A percentile compares a stretch with the other conserved stretches of the same genome.
phyloP scores from a whole-genome alignment of 345 rosid species.

The Populus davidiana region DNA sequence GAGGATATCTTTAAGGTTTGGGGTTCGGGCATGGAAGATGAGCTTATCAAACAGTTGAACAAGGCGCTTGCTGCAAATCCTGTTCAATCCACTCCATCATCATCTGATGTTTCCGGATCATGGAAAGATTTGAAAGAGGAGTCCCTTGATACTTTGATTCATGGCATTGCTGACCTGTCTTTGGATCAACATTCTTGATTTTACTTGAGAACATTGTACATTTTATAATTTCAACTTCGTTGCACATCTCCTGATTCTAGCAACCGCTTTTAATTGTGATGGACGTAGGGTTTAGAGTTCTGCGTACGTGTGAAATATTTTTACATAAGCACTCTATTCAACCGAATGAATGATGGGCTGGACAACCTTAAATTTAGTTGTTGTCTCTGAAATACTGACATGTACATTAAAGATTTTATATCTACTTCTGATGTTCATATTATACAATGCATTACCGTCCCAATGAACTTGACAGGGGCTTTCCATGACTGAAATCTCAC shows the following conservation, averaged over 20 bases:
- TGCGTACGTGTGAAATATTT: not conserved
- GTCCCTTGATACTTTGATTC: conserved; percentile 40
- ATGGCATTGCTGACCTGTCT: conserved; percentile 55
- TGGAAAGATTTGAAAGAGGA: conserved; percentile 30
- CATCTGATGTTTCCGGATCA: conserved; percentile 26
- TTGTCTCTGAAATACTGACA: not conserved
- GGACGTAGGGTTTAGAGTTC: not conserved
- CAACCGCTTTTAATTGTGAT: not conserved
- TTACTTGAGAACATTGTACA: not conserved
- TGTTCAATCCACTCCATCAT: conserved; percentile 12
- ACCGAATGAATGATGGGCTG: not conserved
- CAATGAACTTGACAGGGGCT: not conserved
- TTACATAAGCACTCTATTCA: not conserved
- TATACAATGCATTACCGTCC: not conserved
- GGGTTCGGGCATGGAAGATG: conserved; percentile 61
- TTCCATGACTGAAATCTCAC: not conserved
- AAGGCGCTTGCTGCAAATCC: conserved; percentile 42
- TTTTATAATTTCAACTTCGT: not conserved
- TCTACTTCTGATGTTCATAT: not conserved
- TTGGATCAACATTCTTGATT: conserved; percentile 17
- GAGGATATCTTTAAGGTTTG: conserved; percentile 63
- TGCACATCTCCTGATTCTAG: not conserved
- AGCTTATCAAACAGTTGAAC: conserved; percentile 44
- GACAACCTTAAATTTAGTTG: not conserved
- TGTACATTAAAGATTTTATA: not conserved